phyloP scores from a whole-genome alignment of 495 filamentous ascomycete species.

The Penicillium simplicissimum region DNA sequence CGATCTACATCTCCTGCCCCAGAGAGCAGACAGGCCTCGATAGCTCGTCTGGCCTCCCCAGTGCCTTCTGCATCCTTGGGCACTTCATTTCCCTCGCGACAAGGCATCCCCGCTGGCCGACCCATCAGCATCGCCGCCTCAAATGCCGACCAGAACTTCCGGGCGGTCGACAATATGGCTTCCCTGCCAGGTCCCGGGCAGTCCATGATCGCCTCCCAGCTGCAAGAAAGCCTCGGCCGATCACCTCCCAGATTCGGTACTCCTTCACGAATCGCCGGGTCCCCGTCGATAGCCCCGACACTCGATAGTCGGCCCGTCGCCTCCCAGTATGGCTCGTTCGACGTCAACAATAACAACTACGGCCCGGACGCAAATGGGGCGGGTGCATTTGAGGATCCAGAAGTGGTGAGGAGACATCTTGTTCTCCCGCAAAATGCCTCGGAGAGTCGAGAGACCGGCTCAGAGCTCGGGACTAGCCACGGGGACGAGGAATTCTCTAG shows the following conservation, averaged over 20 bases:
- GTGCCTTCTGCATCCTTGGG: constrained; percentile 52
- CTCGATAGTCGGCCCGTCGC: constrained; percentile 50
- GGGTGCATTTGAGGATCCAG: constrained; percentile 71
- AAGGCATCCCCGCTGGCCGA: constrained; percentile 36
- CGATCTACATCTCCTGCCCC: constrained; percentile 44
- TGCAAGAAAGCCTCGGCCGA: constrained; percentile 63
- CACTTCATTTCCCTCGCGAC: constrained; percentile 47
- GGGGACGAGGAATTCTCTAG: constrained; percentile 88
- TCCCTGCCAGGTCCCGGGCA: constrained; percentile 66
- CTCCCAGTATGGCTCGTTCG: constrained; percentile 80
- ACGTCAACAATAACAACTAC: constrained; percentile 54
- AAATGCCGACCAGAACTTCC: constrained; percentile 35
- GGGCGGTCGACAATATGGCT: constrained; percentile 37
- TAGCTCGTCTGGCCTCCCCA: constrained; percentile 71
- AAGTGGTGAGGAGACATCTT: constrained; percentile 78
- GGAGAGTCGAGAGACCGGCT: constrained; percentile 41
- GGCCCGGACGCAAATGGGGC: constrained; percentile 36
- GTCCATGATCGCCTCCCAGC: constrained; percentile 73
- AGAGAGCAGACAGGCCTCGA: constrained; percentile 64
- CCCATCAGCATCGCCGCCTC: constrained; percentile 22
- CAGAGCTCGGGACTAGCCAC: constrained; percentile 48
- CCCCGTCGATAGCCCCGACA: constrained; percentile 50
- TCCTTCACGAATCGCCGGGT: constrained; percentile 55
- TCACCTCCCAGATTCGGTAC: constrained; percentile 52
- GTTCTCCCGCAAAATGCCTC: constrained; percentile 61